Evolutionary conservation across 352 stramenopile species (phyloP), one percentile per base, ranked within the genome.

Genomic region (Pythium sp.): DNA sequence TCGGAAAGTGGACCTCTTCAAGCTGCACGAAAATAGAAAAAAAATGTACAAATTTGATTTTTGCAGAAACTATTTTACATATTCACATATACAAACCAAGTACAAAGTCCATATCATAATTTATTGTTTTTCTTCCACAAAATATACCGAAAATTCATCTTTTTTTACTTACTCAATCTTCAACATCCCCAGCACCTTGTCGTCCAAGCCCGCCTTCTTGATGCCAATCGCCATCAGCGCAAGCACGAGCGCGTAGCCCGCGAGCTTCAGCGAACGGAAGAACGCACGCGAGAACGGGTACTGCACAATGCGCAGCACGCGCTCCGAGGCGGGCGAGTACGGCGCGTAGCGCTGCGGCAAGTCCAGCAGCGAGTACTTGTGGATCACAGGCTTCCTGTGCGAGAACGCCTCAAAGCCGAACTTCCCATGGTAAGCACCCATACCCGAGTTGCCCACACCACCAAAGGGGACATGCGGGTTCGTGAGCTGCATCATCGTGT

Each of bases 341-440:
- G 80, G 83, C 28, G 75, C 64, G 53, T 86, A 94, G 1, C 86
- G 82, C 65, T 78, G 69, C 30, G 80, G 78, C 7, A 84, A 24
- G 69, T 93, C 72, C 43, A 91, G 47, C 30, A 87, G 9, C 18
- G 72, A 79, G 56, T 86, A 85, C 71, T 92, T 93, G 64, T 84
- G 80, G 41, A 93, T 67, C 51, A 93, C 82, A 0, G 81, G 68
- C 64, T 93, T 93, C 38, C 74, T 72, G 71, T 92, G 86, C 15
- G 82, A 87, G 60, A 95, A 94, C 9, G 80, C 77, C n/a, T 90
- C 67, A 54, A 98, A 97, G 43, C 84, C 84, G 62, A 81, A 72
- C 53, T 87, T 80, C 9, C 94, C 94, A 64, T 96, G 89, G 70
- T 96, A 97, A 0, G 73, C 64, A 11, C 93, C 92, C 67, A 90